Conservation (phyloP, 768 basidiomycete species). For the Inosperma sp. region DNA sequence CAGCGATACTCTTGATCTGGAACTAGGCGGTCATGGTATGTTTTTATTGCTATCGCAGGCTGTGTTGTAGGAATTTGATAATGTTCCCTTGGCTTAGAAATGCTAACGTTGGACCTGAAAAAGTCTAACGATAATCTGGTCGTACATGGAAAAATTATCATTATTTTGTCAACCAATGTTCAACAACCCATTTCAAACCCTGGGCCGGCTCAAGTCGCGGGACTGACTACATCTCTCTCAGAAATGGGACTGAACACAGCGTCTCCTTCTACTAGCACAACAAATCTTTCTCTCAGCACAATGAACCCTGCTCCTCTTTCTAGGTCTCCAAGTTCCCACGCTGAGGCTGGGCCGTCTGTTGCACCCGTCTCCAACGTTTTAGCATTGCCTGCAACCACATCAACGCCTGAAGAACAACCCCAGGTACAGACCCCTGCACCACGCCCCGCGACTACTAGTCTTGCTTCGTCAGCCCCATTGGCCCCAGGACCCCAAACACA, state of each 20-base stretch:
- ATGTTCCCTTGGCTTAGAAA: conserved; percentile 53
- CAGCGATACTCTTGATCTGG: conserved; percentile 85
- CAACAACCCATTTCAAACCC: conserved; percentile 80
- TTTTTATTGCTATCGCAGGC: conserved; percentile 2
- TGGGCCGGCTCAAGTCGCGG: conserved; percentile 67
- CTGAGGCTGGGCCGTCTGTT: conserved; percentile 35
- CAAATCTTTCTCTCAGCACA: conserved; percentile 42
- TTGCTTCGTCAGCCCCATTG: conserved; percentile 23
- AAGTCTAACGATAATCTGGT: conserved; percentile 99
- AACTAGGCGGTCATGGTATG: conserved; percentile 89
- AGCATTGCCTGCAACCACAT: conserved; percentile 23
- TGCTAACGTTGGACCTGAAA: conserved; percentile 94
- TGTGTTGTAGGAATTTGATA: conserved; percentile 11
- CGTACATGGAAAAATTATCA: conserved; percentile 95
- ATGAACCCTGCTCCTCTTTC: conserved; percentile 43
- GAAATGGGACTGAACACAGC: conserved; percentile 53
- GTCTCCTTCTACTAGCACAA: conserved; percentile 57
- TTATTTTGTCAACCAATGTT: conserved; percentile 92
- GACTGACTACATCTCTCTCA: conserved; percentile 53
- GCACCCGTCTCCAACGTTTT: conserved; percentile 38
- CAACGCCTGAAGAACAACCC: conserved; percentile 24
- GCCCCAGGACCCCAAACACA: conserved; percentile 24
- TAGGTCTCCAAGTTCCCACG: conserved; percentile 64
- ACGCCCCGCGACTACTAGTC: too few relatives aligned
- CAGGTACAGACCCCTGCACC: conserved; percentile 11